Evolutionary conservation across 495 filamentous ascomycete genomes (phyloP), one percentile per base, ranked within the genome.

Genomic region (Aspergillus olivimuriae): DNA sequence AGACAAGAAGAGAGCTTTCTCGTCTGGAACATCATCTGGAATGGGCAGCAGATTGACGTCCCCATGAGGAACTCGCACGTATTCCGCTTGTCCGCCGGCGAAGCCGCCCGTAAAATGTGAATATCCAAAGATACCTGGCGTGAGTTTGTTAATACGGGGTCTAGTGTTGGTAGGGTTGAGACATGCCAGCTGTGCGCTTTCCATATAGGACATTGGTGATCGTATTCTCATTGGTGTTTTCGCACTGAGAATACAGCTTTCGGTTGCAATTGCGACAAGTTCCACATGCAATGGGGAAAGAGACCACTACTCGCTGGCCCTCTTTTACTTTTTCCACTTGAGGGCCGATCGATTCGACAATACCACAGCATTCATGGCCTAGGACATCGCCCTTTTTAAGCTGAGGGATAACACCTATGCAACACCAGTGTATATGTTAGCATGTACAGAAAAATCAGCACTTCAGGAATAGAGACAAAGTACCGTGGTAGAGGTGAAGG

Each of bases 21-120:
- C 89, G 55, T 94, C 88, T 0, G 88, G 86, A 0, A 96, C 83
- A 43, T 77, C 74, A 34, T 86, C 81, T 5, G 90, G 89, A 3
- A 94, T 75, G 43, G 80, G 78, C 6, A 96, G 75, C 15, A 94
- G 71, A 51, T 94, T 95, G 47, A 82, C 77, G 39, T 94, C 84
- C n/a, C 77, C 90, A 16, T 80, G 77, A 0, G 90, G 89, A 8
- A 94, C 87, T 0, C 90, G 79, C 7, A 87, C 78, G 46, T 89
- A 94, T 61, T 95, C 90, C 8, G 89, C 84, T 57, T 94, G 89
- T 0, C 89, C 87, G 32, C 89, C 89, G 9, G 89, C 87, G 56
- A 89, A 95, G 2, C 90, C 90, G 3, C 89, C 88, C 0, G 84
- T 86, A 55, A 95, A 86, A 50, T 85, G 73, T 11, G 62, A 69